Conservation (phyloP, 768 basidiomycete genomes). For the Phylloporus sp. region DNA sequence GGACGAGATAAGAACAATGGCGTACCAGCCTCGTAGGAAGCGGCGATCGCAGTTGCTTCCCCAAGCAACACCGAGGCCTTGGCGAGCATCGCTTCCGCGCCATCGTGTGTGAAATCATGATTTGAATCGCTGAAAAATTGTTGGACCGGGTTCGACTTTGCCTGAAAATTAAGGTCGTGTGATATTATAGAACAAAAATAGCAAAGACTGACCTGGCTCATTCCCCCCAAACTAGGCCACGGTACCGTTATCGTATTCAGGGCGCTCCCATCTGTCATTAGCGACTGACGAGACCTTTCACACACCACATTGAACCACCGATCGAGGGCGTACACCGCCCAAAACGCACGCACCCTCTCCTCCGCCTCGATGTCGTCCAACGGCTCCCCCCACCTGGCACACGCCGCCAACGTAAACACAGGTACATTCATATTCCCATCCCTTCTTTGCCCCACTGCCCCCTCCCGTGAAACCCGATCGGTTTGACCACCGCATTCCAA, state of each 20-base stretch:
- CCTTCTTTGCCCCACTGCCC: not conserved
- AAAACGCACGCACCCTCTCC: constrained; percentile 39
- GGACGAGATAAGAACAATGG: not conserved
- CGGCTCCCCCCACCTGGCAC: constrained; percentile 28
- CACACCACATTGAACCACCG: constrained; percentile 30
- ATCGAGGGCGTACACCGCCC: constrained; percentile 35
- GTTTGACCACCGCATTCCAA: not conserved
- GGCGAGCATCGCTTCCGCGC: constrained; percentile 16
- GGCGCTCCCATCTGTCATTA: constrained; percentile 26
- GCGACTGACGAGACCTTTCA: constrained; percentile 13
- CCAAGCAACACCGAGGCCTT: constrained; percentile 35
- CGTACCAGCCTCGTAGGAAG: constrained; percentile 30
- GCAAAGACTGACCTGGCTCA: constrained; percentile 12
- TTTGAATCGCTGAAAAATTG: constrained; percentile 17
- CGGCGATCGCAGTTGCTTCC: constrained; percentile 27
- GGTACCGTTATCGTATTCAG: constrained; percentile 34
- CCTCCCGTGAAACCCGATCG: constrained; percentile 1
- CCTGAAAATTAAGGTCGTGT: not conserved
- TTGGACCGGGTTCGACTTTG: constrained; percentile 8
- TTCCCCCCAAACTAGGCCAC: constrained; percentile 35
- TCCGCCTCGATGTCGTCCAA: constrained; percentile 33
- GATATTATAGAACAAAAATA: not conserved
- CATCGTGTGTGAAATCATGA: constrained; percentile 9
- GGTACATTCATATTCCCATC: not conserved
- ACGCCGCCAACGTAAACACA: constrained; percentile 9